phyloP scores from a whole-genome alignment of 768 basidiomycete genomes.

The Termitomyces heimii region DNA sequence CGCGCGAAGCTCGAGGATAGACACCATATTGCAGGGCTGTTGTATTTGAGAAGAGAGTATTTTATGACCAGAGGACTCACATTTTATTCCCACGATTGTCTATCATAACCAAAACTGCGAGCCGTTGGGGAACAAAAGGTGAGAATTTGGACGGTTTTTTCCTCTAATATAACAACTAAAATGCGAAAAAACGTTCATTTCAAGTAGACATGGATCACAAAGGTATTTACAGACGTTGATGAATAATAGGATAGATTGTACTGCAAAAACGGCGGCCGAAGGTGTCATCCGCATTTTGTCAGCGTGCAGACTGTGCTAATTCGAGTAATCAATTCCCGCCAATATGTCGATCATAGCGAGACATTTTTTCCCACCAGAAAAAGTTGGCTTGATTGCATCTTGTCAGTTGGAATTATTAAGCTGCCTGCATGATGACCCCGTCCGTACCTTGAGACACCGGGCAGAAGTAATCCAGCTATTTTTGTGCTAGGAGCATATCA shows the following conservation, averaged over 20 bases:
- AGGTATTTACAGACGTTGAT: background rate
- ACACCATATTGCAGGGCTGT: background rate
- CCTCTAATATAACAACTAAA: background rate
- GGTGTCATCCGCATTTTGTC: background rate
- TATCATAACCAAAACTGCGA: background rate
- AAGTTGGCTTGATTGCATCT: too few species aligned
- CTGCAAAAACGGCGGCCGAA: background rate
- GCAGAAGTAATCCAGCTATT: constrained; percentile 13
- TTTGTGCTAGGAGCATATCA: constrained; percentile 8
- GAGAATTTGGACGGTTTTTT: background rate
- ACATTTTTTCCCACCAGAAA: too few species aligned
- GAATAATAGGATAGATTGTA: background rate
- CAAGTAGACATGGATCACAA: background rate
- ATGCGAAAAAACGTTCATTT: background rate
- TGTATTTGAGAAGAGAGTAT: background rate
- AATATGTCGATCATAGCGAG: constrained; percentile 1
- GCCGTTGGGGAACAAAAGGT: background rate
- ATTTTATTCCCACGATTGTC: background rate
- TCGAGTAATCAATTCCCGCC: background rate
- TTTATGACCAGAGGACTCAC: background rate
- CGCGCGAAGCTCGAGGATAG: constrained; percentile 2
- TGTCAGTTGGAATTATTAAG: background rate
- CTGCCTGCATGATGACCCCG: background rate
- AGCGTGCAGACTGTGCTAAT: background rate
- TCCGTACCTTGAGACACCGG: background rate